Evolutionary conservation across 768 basidiomycete species (phyloP), one percentile per base, ranked within the genome.

Genomic region (Pulveroboletus sp.): DNA sequence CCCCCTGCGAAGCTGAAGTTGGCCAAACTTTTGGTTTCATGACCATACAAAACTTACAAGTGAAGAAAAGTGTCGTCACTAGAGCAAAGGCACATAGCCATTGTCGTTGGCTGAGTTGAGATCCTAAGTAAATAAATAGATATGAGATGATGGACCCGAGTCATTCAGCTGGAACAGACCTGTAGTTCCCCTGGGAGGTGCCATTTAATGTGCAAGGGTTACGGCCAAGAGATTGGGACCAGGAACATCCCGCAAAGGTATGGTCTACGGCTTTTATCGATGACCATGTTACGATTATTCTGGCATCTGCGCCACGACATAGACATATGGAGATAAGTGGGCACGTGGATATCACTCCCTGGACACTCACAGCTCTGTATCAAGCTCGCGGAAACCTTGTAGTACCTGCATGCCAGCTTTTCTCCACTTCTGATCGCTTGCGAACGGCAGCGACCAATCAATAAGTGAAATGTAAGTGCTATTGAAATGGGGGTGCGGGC

Each of bases 41-140:
- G 17, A 24, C 21, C 21, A 44, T 23, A 16, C 16, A 39, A 21
- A 10, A 65, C 78, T 54, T 54, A 81, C 82, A 85, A 24, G 85
- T 83, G 67, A 88, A 87, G 74, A 88, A 88, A 27, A 88, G 72
- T 11, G 84, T 79, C 17, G 85, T 88, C 50, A 90, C 82, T 46
- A 88, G 77, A 33, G 72, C 71, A 62, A 85, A 89, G 8, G 86
- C 74, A 61, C 76, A 82, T 23, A 66, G 68, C 76, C 76, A 82
- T 57, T 72, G 69, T 39, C 61, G 69, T 52, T 65, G 68, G n/a
- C 64, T 66, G 49, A 80, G 66, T 52, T 79, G 71, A 43, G 75
- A 62, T 40, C 65, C 67, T 65, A 25, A 21, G 41, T 14, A 29
- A 34, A 43, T 19, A 13, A 13, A 6, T 33, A 32, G 37, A 16